Evolutionary conservation across 768 basidiomycete species (phyloP).

Genomic region (Leccinum incarnatum): DNA sequence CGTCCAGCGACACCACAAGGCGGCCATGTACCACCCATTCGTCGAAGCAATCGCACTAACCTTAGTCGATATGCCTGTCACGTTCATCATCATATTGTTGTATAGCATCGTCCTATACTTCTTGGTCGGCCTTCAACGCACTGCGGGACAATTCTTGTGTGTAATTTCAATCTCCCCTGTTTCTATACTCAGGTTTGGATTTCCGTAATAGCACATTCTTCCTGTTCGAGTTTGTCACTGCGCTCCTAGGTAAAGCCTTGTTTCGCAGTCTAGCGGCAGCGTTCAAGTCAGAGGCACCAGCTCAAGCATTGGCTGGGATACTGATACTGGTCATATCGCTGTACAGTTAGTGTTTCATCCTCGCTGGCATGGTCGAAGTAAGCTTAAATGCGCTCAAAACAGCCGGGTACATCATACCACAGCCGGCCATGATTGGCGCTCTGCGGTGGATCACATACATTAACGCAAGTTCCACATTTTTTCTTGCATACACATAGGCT

Average conservation of each 20-base stretch:
- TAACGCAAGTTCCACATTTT: conserved; percentile 47
- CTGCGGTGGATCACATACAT: conserved; percentile 66
- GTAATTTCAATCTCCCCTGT: conserved; percentile 20
- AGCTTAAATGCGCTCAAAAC: not conserved
- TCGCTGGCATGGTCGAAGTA: not conserved
- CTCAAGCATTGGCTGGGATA: conserved; percentile 58
- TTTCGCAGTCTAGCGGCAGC: conserved; percentile 68
- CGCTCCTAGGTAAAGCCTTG: conserved; percentile 69
- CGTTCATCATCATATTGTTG: conserved; percentile 33
- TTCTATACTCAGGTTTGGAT: conserved; percentile 11
- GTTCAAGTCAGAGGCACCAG: conserved; percentile 57
- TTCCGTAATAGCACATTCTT: conserved; percentile 46
- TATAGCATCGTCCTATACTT: conserved; percentile 55
- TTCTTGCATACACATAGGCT: conserved; percentile 9
- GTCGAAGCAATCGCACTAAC: conserved; percentile 46
- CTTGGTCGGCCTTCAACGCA: conserved; percentile 52
- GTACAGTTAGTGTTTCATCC: conserved; percentile 30
- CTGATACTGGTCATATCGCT: conserved; percentile 53
- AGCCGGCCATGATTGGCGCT: conserved; percentile 56
- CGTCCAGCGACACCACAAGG: conserved; percentile 40
- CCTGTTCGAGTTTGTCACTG: conserved; percentile 55
- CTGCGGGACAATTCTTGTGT: conserved; percentile 64
- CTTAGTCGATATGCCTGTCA: conserved; percentile 46
- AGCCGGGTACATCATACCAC: not conserved
- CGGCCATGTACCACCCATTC: conserved; percentile 52